A percentile compares a stretch with the other conserved stretches of the same genome.
phyloP scores from a whole-genome alignment of 2,329 filamentous ascomycete genomes.

The Trichoderma sp. region DNA sequence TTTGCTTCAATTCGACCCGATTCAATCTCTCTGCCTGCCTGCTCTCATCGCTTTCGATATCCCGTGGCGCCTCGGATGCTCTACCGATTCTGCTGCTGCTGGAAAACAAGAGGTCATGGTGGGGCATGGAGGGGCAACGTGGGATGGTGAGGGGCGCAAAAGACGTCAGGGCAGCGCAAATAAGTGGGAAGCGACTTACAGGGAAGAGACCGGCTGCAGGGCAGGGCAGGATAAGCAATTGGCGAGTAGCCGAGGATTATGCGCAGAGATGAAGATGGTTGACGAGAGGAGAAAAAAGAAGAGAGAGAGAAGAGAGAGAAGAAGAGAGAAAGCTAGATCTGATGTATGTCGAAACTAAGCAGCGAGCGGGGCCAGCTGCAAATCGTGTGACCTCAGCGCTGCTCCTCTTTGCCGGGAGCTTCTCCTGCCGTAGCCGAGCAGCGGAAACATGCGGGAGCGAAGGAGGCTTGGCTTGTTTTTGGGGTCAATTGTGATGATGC shows the following conservation, averaged over 20 bases:
- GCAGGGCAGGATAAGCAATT: conserved; percentile 1
- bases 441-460: conserved; percentile 40
- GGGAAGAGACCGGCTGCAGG: background rate
- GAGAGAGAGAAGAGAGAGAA: background rate
- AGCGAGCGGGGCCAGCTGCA: conserved; percentile 5
- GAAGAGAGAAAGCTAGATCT: background rate
- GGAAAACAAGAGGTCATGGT: conserved; percentile 6
- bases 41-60: background rate
- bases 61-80: background rate
- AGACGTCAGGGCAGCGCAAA: background rate
- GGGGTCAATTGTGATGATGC: background rate
- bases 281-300: background rate
- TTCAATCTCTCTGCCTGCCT: background rate
- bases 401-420: conserved; percentile 32
- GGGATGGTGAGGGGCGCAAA: conserved; percentile 15
- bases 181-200: conserved; percentile 2
- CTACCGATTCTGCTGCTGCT: conserved; percentile 4
- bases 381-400: conserved; percentile 19
- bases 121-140: conserved; percentile 24
- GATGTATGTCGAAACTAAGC: conserved; percentile 8
- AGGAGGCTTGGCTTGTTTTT: background rate
- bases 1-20: background rate
- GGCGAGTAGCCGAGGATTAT: background rate
- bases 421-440: conserved; percentile 36
- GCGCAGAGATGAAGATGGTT: background rate